Conservation (phyloP, 2,329 filamentous ascomycete species). For the Diaporthe vaccinii region DNA sequence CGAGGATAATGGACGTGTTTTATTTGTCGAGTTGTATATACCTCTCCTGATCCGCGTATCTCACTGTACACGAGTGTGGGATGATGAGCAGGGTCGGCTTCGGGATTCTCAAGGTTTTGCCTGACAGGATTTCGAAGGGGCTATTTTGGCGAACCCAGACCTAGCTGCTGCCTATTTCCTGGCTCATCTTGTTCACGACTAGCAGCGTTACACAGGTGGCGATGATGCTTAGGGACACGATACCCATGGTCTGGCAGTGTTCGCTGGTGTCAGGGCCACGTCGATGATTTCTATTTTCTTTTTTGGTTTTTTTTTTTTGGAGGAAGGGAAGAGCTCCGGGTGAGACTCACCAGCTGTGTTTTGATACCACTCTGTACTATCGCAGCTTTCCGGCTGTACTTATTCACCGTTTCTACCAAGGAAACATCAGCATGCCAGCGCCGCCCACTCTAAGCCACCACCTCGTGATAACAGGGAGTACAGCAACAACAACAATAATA, state of each 20-base stretch:
- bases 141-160: neutral
- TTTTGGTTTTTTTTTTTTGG: too few species aligned
- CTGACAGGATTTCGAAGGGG: neutral
- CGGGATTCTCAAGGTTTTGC: neutral
- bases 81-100: neutral
- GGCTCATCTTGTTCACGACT: slow-evolving; percentile 58
- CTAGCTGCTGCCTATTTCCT: slow-evolving; percentile 42
- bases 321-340: neutral
- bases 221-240: slow-evolving; percentile 74
- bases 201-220: slow-evolving; percentile 76
- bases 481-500: neutral
- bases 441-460: too few species aligned
- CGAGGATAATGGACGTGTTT: neutral
- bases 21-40: slow-evolving; percentile 34
- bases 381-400: slow-evolving; percentile 83
- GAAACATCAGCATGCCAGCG: neutral
- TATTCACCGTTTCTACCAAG: slow-evolving; percentile 74
- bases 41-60: neutral
- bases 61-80: neutral
- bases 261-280: slow-evolving; percentile 3
- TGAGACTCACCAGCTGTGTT: slow-evolving; percentile 78
- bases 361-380: slow-evolving; percentile 95
- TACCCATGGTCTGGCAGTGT: slow-evolving; percentile 67
- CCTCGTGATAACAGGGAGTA: neutral
- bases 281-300: neutral